Base-by-base conservation (phyloP, 352 stramenopile genomes). In the Aphanomyces astaci region DNA sequence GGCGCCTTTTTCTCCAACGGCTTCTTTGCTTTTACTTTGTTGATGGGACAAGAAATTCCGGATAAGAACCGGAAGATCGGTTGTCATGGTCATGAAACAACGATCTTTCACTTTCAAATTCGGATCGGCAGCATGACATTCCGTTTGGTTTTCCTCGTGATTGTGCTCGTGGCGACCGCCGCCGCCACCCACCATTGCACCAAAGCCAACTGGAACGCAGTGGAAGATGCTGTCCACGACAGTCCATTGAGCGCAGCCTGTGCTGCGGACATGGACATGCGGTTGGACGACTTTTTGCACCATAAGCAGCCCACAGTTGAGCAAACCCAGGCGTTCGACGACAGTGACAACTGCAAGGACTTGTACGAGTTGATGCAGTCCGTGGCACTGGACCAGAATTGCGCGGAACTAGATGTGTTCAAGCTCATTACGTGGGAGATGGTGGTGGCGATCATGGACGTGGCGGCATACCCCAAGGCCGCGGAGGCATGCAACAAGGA, bases 261-360 rank as follows among this genome's bases (percentile, higher is more conserved):
- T 59, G 51, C 51, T 15, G 51, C 51, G 7, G 51, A 59, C 51
- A 59, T 59, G 51, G 33, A 59, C 30, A 32, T 59, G 51, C 27
- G 22, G 25, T n/a, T 59, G 25, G 4, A 36, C 22, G 51, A 59
- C 51, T 59, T 59, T 30, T 59, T 59, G 11, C 19, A 22, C 17
- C 51, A 59, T 5, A 59, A 59, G 30, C 17, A 33, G n/a, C 51
- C 51, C 11, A 59, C 51, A 28, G 1, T 30, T 10, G 51, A 59
- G 30, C 51, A 59, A 59, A 59, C 32, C 30, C 7, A 30, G 13
- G 51, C 51, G n/a, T 59, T 59, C 24, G 51, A 59, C 30, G 27
- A 30, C 19, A 59, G 51, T 36, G 25, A 22, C 10, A 30, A 59
- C 51, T 59, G 51, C 51, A 59, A 59, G 30, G 22, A 59, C 25